Evolutionary conservation across 1,139 yeast species (phyloP).

Genomic region (Pichia sp.): DNA sequence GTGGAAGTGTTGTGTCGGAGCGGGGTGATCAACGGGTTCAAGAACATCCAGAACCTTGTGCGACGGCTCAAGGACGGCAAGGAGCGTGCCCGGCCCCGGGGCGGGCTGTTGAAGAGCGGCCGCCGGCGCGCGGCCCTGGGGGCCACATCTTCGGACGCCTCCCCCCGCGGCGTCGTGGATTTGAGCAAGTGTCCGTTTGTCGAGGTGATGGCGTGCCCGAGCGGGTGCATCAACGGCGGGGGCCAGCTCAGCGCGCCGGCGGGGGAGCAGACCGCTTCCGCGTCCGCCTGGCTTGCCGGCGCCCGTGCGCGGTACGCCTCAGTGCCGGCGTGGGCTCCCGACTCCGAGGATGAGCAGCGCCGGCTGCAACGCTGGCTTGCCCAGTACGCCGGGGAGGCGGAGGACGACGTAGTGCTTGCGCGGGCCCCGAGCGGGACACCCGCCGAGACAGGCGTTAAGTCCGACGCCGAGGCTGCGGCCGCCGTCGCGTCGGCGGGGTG

Average conservation of each 20-base stretch:
- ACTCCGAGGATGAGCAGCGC: background rate
- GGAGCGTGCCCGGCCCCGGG: constrained; percentile 3
- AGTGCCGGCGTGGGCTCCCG: background rate
- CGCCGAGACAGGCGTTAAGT: background rate
- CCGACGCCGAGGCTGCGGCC: background rate
- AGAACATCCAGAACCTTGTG: constrained; percentile 90
- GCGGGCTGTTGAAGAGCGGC: constrained; percentile 29
- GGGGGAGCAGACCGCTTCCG: too few relatives aligned
- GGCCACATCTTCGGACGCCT: constrained; percentile 18
- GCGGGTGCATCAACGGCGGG: constrained; percentile 96
- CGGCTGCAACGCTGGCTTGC: background rate
- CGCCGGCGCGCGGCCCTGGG: constrained; percentile 18
- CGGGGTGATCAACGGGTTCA: constrained; percentile 84
- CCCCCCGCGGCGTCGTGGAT: constrained; percentile 33
- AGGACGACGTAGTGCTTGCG: background rate
- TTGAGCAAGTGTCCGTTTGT: constrained; percentile 74
- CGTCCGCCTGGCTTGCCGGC: background rate
- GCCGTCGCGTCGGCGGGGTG: background rate
- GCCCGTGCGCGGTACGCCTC: background rate
- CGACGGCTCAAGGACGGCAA: constrained; percentile 54
- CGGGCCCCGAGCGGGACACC: background rate
- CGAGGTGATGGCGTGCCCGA: constrained; percentile 98
- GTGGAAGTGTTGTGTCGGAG: constrained; percentile 49
- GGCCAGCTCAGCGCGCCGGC: constrained; percentile 59
- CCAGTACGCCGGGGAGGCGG: background rate